Conservation (phyloP, 129 eudicot species). For the Flaveria bidentis region DNA sequence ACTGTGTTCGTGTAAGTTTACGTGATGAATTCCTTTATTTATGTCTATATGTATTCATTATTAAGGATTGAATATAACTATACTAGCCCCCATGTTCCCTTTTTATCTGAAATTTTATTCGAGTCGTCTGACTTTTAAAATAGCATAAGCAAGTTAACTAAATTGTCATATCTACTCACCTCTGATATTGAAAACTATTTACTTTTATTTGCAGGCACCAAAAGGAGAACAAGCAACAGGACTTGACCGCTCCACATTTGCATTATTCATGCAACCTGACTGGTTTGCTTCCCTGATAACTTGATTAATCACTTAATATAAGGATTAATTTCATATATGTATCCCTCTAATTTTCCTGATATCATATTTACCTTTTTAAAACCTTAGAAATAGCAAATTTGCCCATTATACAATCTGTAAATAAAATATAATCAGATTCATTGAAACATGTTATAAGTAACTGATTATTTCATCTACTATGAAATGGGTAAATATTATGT, state of each 20-base stretch:
- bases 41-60: neutral
- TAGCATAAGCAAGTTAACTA: neutral
- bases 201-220: slow-evolving; percentile 63
- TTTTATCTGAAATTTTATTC: too few species aligned
- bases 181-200: slow-evolving; percentile 6
- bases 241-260: slow-evolving; percentile 87
- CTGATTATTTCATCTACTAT: neutral
- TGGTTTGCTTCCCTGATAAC: slow-evolving; percentile 52
- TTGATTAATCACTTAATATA: neutral
- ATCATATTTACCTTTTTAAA: neutral
- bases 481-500: neutral
- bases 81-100: neutral
- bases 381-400: neutral
- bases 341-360: neutral
- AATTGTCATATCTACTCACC: neutral
- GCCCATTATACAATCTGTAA: neutral
- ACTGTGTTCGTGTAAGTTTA: slow-evolving; percentile 80
- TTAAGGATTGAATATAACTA: neutral
- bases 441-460: neutral
- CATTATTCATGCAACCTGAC: slow-evolving; percentile 95
- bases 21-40: neutral
- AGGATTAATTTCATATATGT: neutral
- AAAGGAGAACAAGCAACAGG: slow-evolving; percentile 59
- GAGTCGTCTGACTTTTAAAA: neutral
- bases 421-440: neutral